phyloP scores from a whole-genome alignment of 306 rosid genomes.

The Purshia tridentata region DNA sequence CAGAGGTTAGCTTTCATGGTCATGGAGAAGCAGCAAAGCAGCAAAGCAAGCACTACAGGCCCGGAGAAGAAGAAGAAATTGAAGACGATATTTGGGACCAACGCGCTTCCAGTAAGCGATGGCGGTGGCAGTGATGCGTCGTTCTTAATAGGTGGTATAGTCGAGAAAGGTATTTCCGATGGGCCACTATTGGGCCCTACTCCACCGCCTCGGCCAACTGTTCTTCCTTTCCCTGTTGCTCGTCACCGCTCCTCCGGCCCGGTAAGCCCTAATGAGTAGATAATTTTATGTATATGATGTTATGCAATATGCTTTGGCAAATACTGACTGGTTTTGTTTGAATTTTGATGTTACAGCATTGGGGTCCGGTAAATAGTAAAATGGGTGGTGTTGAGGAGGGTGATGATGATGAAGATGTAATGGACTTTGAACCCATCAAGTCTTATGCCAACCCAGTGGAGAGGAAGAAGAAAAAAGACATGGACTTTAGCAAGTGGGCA shows the following conservation, averaged over 20 bases:
- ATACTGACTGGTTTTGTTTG: conserved; percentile 14
- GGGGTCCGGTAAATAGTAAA: conserved; percentile 58
- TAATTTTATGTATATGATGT: not conserved
- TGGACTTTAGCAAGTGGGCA: conserved; percentile 66
- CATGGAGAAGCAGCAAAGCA: conserved; percentile 54
- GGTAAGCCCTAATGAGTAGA: conserved; percentile 33
- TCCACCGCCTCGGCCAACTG: conserved; percentile 59
- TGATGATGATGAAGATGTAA: conserved; percentile 25
- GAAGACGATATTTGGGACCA: conserved; percentile 40
- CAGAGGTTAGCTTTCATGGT: conserved; percentile 1
- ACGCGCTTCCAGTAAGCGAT: conserved; percentile 40
- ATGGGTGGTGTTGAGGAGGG: conserved; percentile 27
- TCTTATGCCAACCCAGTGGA: conserved; percentile 60
- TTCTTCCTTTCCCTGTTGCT: conserved; percentile 85
- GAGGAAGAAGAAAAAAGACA: conserved; percentile 58
- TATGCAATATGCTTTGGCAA: not conserved
- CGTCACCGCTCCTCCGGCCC: conserved; percentile 95
- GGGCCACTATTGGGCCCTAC: conserved; percentile 17
- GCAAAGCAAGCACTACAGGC: conserved; percentile 19
- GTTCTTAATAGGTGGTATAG: conserved; percentile 61
- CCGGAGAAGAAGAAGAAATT: conserved; percentile 16
- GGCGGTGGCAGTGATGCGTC: conserved; percentile 29
- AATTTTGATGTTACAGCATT: conserved; percentile 52
- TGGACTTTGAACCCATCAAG: conserved; percentile 47
- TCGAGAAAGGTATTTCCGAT: conserved; percentile 76